phyloP scores from a whole-genome alignment of 1,284 basidiomycete species.

The Wolfiporia cocos region DNA sequence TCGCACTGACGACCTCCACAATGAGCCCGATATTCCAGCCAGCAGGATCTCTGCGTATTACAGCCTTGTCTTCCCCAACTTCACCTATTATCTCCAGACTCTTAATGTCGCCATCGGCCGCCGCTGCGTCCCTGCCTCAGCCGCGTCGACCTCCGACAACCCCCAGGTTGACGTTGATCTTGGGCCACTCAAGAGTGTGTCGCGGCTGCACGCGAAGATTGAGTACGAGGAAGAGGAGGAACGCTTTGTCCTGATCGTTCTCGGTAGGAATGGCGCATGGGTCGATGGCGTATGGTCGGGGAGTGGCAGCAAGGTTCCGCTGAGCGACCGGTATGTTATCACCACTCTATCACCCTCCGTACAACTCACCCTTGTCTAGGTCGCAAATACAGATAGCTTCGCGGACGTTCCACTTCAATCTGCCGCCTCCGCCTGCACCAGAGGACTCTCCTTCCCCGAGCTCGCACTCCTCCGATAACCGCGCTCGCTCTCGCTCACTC shows the following conservation, averaged over 20 bases:
- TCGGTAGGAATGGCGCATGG: conserved; percentile 96
- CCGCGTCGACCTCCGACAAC: conserved; percentile 35
- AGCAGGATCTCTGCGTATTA: conserved; percentile 90
- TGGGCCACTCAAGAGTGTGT: conserved; percentile 95
- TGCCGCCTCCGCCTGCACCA: conserved; percentile 70
- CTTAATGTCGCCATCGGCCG: conserved; percentile 55
- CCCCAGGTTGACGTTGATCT: conserved; percentile 89
- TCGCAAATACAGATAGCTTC: conserved; percentile 99
- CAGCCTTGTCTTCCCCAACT: conserved; percentile 87
- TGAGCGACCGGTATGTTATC: conserved; percentile 69
- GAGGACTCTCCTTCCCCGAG: conserved; percentile 75
- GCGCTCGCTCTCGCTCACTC: conserved; percentile 52
- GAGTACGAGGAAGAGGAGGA: conserved; percentile 87
- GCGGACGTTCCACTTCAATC: conserved; percentile 93
- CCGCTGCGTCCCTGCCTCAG: conserved; percentile 33
- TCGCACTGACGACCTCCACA: conserved; percentile 26
- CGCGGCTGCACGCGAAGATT: conserved; percentile 92
- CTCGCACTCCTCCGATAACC: conserved; percentile 52
- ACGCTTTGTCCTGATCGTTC: conserved; percentile 86
- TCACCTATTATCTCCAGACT: conserved; percentile 65
- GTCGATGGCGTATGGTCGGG: conserved; percentile 95
- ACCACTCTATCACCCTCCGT: neutral
- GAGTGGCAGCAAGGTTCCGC: conserved; percentile 77
- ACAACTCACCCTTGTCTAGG: conserved; percentile 35
- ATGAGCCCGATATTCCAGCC: conserved; percentile 30